Conservation (phyloP, 2,329 filamentous ascomycete genomes). For the Calonectria ilicicola region DNA sequence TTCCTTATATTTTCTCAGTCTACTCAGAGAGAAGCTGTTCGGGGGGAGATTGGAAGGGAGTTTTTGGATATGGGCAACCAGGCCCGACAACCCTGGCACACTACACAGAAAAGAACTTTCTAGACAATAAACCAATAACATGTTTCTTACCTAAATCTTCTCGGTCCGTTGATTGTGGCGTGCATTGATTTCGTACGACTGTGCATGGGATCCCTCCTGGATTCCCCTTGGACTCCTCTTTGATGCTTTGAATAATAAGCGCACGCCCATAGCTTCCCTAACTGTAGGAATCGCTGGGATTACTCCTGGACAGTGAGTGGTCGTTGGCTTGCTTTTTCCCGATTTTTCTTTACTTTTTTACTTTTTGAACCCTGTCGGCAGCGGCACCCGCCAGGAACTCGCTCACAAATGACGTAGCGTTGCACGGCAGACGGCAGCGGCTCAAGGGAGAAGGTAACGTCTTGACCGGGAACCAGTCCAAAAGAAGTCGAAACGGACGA, state of each 20-base stretch:
- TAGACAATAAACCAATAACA: not conserved
- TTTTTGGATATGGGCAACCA: slow-evolving; percentile 3
- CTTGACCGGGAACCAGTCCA: not conserved
- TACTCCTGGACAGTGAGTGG: not conserved
- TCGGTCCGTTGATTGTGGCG: not conserved
- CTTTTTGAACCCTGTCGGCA: slow-evolving; percentile 4
- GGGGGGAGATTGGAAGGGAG: not conserved
- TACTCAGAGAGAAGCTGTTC: not conserved
- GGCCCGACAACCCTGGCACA: slow-evolving; percentile 6
- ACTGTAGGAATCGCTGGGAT: not conserved
- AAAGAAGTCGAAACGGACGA: slow-evolving; percentile 6
- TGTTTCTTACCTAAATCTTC: not conserved
- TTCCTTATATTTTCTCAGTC: not conserved
- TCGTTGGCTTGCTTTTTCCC: not conserved
- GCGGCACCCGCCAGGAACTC: not conserved
- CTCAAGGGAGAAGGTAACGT: not conserved
- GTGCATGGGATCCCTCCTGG: not conserved
- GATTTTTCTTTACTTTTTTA: not conserved
- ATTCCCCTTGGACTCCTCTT: not conserved
- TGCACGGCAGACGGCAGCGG: not conserved
- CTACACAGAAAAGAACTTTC: not conserved
- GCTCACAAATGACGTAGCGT: not conserved
- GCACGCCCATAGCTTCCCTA: not conserved
- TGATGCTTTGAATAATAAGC: not conserved
- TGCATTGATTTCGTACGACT: not conserved